Evolutionary conservation across 371 early-diverging fungal genomes (phyloP), one percentile per base, ranked within the genome.

Genomic region (Batkoa obscura): DNA sequence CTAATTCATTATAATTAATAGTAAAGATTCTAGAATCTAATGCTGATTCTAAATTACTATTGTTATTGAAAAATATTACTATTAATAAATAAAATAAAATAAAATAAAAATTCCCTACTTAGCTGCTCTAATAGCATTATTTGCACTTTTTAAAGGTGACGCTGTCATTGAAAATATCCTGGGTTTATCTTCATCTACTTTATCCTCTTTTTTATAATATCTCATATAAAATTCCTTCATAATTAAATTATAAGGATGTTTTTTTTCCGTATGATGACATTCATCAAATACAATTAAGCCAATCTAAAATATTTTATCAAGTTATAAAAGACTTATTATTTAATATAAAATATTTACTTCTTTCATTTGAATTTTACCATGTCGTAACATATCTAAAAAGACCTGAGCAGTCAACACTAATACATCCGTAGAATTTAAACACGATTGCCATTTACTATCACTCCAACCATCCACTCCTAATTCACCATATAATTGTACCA

Each of bases 121-220:
- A 8, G 58, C 49, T 10, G 46, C 30, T 2, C 31, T 10, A 50
- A 43, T 31, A n/a, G 30, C 48, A 42, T 43, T 12, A 1, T 15
- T 23, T 3, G 23, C 42, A 3, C 74, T 61, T 45, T 75, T 71
- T 58, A 79, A 67, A 3, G 94, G 90, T 3, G 90, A 91, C 1
- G 95, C 94, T 0, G 95, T 92, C 88, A 95, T 86, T 4, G 91
- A 91, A 65, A 94, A 88, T 0, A 94, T 72, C 59, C 80, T 81
- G 8, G 94, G 94, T 3, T 72, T 62, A n/a, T n/a, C n/a, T n/a
- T n/a, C n/a, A n/a, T n/a, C n/a, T n/a, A n/a, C n/a, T n/a, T n/a
- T n/a, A n/a, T n/a, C n/a, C n/a, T n/a, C n/a, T n/a, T n/a, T n/a
- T n/a, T n/a, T n/a, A n/a, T n/a, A n/a, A n/a, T n/a, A n/a, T n/a